These are phyloP conservation scores for Thraustochytrium aureum DNA, from an alignment of 352 stramenopile species.

Conservation along the genomic window DNA sequence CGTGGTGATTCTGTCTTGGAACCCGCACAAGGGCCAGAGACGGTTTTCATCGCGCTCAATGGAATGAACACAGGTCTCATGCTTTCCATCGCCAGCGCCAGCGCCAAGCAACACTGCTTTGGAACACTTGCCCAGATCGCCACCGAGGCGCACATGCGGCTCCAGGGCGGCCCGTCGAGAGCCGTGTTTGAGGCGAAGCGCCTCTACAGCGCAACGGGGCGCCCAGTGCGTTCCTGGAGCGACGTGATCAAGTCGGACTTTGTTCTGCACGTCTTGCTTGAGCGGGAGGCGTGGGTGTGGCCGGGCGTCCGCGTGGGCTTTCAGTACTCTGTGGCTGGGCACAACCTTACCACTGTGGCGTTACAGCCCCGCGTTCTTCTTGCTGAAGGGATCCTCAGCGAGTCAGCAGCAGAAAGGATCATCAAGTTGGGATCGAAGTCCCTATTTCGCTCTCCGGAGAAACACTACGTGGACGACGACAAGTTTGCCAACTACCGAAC, in stretches of 20 bases:
- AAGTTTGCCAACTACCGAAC: slow-evolving; percentile 50
- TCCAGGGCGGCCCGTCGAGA: neutral
- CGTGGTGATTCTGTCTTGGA: too few relatives aligned
- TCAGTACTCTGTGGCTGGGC: neutral
- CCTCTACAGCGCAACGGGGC: neutral
- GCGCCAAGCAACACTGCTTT: neutral
- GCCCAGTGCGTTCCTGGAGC: neutral
- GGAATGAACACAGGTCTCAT: slow-evolving; percentile 13
- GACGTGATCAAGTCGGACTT: neutral
- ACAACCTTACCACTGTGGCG: slow-evolving; percentile 23
- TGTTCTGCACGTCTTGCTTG: slow-evolving; percentile 31
- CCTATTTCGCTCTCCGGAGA: slow-evolving; percentile 46
- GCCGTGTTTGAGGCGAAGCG: slow-evolving; percentile 15
- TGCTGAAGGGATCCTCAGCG: neutral
- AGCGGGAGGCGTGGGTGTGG: slow-evolving; percentile 40
- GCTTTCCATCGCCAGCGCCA: neutral
- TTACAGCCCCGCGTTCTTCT: neutral
- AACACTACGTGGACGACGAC: slow-evolving; percentile 36
- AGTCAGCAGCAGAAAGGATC: slow-evolving; percentile 1
- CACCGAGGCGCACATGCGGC: neutral
- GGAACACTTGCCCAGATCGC: slow-evolving; percentile 17
- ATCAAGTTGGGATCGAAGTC: slow-evolving; percentile 3
- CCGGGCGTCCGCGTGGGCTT: slow-evolving; percentile 34
- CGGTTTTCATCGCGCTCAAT: slow-evolving; percentile 33
- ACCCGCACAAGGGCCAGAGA: neutral